Evolutionary conservation across 208 protist genomes (phyloP).

Genomic region (Lotmaria passim): DNA sequence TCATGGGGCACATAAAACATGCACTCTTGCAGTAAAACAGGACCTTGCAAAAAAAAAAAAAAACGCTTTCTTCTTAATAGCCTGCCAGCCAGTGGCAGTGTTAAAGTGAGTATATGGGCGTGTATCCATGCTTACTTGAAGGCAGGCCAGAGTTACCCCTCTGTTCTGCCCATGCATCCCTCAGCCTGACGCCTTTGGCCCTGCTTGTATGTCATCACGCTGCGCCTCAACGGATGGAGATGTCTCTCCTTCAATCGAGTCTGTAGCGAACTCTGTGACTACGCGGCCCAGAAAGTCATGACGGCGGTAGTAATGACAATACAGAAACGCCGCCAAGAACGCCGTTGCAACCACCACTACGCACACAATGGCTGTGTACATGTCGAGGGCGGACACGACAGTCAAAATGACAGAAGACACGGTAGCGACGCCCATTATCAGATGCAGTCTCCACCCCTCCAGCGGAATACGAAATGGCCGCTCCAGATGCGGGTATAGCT

Average conservation of each 20-base stretch:
- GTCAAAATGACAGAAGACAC: constrained; percentile 50
- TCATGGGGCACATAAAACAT: no score
- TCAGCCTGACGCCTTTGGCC: not conserved
- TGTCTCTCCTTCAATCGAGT: not conserved
- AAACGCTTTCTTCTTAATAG: no score
- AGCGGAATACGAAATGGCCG: constrained; percentile 69
- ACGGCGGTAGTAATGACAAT: constrained; percentile 53
- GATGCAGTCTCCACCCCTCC: constrained; percentile 43
- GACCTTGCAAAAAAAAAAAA: no score
- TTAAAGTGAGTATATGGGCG: no score
- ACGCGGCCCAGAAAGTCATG: constrained; percentile 71
- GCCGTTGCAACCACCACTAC: constrained; percentile 34
- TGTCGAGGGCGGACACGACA: constrained; percentile 52
- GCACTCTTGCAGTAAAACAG: no score
- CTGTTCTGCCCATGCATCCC: not conserved
- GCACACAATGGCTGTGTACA: constrained; percentile 47
- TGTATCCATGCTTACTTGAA: no score
- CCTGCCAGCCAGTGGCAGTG: no score
- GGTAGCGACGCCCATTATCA: constrained; percentile 49
- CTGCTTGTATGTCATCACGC: not conserved
- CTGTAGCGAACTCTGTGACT: constrained; percentile 43
- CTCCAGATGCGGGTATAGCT: constrained; percentile 64
- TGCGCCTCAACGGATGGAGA: not conserved
- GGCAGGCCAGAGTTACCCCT: no score
- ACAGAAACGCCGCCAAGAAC: constrained; percentile 40